A percentile compares a stretch with the other conserved stretches of the same genome.
Conservation (phyloP, 306 rosid species). For the Senna siamea region DNA sequence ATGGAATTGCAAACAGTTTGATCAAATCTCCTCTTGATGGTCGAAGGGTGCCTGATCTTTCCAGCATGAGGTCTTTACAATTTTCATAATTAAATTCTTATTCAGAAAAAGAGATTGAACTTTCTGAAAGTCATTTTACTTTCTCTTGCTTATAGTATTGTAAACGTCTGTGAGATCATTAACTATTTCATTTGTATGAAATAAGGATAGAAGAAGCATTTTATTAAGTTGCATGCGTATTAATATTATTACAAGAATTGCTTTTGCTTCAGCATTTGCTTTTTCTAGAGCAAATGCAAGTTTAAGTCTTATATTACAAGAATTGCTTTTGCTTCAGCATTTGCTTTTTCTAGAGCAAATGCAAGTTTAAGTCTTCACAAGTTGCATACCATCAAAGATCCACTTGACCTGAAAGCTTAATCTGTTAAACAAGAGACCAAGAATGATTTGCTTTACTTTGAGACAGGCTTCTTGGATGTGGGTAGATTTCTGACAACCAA, state of each 20-base stretch:
- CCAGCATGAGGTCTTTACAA: slow-evolving; percentile 54
- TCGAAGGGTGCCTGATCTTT: slow-evolving; percentile 55
- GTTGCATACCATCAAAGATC: slow-evolving; percentile 8
- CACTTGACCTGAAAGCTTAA: slow-evolving; percentile 20
- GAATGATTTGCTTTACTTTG: slow-evolving; percentile 11
- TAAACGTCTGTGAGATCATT: slow-evolving; percentile 26
- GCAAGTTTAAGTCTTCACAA: slow-evolving; percentile 8
- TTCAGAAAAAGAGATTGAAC: slow-evolving; percentile 12
- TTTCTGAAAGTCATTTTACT: slow-evolving; percentile 20
- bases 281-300: slow-evolving; percentile 15
- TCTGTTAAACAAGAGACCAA: slow-evolving; percentile 6
- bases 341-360: slow-evolving; percentile 11
- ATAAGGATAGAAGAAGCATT: slow-evolving; percentile 10
- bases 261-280: not conserved
- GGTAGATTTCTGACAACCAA: slow-evolving; percentile 19
- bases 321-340: not conserved
- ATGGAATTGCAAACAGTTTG: slow-evolving; percentile 57
- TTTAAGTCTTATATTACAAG: slow-evolving; percentile 12
- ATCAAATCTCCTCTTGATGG: slow-evolving; percentile 58
- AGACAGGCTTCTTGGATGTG: slow-evolving; percentile 16
- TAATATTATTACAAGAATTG: not conserved
- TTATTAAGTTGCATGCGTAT: not conserved
- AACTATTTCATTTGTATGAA: slow-evolving; percentile 21
- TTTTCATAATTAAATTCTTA: slow-evolving; percentile 25
- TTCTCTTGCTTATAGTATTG: slow-evolving; percentile 25